Percentiles rank a stretch among this genome's conserved stretches.
Evolutionary conservation across 2,329 filamentous ascomycete genomes (phyloP).

Genomic region (Ceratocystis papillata): DNA sequence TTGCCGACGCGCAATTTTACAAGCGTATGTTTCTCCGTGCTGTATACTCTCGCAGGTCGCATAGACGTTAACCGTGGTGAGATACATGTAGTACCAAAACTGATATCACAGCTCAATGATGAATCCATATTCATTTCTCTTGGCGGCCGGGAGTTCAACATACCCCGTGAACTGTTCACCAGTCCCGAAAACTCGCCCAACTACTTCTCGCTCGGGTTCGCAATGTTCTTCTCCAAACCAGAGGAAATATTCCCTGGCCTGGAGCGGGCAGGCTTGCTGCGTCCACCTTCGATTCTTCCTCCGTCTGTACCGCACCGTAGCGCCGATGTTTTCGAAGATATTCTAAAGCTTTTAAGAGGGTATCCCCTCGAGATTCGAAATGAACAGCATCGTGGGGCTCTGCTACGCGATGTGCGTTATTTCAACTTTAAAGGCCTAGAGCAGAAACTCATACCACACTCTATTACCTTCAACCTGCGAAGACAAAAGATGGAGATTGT

Average conservation of each 20-base stretch:
- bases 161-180: conserved; percentile 77
- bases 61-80: neutral
- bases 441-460: conserved; percentile 70
- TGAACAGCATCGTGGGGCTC: conserved; percentile 62
- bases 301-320: conserved; percentile 70
- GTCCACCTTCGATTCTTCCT: conserved; percentile 76
- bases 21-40: conserved; percentile 44
- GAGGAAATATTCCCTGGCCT: conserved; percentile 78
- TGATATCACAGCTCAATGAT: conserved; percentile 84
- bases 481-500: conserved; percentile 62
- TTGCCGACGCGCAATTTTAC: conserved; percentile 93
- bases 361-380: conserved; percentile 69
- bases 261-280: conserved; percentile 63
- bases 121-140: conserved; percentile 88
- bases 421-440: conserved; percentile 88
- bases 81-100: conserved; percentile 55
- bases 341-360: conserved; percentile 70
- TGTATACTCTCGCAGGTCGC: neutral
- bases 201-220: conserved; percentile 87
- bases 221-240: conserved; percentile 72
- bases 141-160: conserved; percentile 75
- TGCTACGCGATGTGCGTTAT: conserved; percentile 80
- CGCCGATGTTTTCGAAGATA: conserved; percentile 72
- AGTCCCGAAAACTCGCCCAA: conserved; percentile 85
- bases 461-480: conserved; percentile 62